Evolutionary conservation across 495 filamentous ascomycete genomes (phyloP).

Genomic region (Xanthoparmelia taractica): DNA sequence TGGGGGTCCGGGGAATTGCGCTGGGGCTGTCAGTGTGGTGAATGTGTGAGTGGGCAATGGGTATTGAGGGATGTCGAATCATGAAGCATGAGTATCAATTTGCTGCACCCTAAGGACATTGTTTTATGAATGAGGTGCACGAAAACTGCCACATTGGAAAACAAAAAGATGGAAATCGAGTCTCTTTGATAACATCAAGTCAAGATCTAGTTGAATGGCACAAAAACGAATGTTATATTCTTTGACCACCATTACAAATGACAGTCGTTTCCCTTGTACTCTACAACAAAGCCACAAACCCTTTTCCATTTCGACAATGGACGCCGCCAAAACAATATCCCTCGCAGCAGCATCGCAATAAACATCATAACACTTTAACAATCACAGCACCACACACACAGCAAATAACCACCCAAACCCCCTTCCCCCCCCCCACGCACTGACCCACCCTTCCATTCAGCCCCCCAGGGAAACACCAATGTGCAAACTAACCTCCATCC

Average conservation of each 20-base stretch:
- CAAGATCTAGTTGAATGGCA: neutral
- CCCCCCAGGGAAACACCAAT: too few relatives aligned
- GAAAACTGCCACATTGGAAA: neutral
- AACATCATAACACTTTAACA: neutral
- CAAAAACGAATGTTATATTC: neutral
- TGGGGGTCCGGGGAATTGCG: neutral
- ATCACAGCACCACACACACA: neutral
- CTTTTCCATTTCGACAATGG: neutral
- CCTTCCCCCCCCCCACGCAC: neutral
- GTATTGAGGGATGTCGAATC: neutral
- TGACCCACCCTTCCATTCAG: too few relatives aligned
- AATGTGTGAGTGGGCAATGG: neutral
- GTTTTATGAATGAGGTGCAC: neutral
- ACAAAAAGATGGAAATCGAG: neutral
- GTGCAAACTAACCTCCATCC: constrained; percentile 3
- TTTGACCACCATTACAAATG: constrained; percentile 1
- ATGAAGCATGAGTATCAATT: neutral
- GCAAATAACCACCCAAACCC: neutral
- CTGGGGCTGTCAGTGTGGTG: neutral
- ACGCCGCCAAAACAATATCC: neutral
- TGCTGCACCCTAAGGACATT: neutral
- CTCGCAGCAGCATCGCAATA: neutral
- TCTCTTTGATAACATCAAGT: neutral
- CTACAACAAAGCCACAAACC: too few relatives aligned
- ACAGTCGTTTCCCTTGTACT: neutral